Percentiles rank a stretch among this genome's conserved stretches.
Conservation (phyloP, 306 rosid genomes). For the Carpinus viminea region DNA sequence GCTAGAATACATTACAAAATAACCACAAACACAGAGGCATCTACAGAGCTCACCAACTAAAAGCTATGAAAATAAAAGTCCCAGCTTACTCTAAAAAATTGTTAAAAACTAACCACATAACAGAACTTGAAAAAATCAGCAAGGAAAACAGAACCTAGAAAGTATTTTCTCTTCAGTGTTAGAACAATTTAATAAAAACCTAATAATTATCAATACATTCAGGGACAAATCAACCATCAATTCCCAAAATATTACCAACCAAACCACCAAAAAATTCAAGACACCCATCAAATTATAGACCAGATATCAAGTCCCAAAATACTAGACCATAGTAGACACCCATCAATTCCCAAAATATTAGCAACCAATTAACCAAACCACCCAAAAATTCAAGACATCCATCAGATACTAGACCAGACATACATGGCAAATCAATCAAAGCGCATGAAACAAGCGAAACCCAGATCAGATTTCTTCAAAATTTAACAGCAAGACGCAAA, state of each 20-base stretch:
- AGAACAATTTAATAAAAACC: not conserved
- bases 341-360: not conserved
- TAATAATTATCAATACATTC: not conserved
- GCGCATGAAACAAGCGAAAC: not conserved
- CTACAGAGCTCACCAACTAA: not conserved
- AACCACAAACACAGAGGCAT: not conserved
- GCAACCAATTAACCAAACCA: constrained; percentile 9
- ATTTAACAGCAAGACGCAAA: not conserved
- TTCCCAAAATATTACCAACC: not conserved
- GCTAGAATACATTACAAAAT: not conserved
- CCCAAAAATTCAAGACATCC: not conserved
- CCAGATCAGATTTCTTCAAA: not conserved
- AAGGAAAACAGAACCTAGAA: not conserved
- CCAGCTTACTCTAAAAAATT: not conserved
- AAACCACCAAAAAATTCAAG: not conserved
- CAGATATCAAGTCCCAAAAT: not conserved
- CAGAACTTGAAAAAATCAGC: not conserved
- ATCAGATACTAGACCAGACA: not conserved
- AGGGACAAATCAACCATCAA: not conserved
- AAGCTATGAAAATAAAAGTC: not conserved
- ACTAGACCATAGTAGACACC: too few relatives aligned
- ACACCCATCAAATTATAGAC: not conserved
- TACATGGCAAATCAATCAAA: not conserved
- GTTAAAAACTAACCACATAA: not conserved
- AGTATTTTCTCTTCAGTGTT: not conserved